phyloP scores from a whole-genome alignment of 2,329 filamentous ascomycete species.

The Colletotrichum theobromicola region DNA sequence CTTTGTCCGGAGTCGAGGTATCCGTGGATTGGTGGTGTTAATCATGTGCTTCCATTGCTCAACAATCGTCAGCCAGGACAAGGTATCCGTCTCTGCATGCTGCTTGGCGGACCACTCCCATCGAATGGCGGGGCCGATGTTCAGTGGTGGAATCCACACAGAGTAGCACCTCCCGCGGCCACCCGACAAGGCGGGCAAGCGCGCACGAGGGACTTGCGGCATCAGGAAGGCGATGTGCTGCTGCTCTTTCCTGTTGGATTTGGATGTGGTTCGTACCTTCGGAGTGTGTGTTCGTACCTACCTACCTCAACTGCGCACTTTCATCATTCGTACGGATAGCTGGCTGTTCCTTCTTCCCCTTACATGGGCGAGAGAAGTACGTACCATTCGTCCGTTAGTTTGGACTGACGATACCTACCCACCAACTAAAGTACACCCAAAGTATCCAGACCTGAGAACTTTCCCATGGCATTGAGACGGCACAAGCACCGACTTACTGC shows the following conservation, averaged over 20 bases:
- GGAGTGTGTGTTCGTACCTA: too few species aligned
- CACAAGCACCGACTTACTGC: background rate
- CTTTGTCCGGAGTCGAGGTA: slow-evolving; percentile 11
- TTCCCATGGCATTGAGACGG: background rate
- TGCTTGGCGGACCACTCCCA: slow-evolving; percentile 2
- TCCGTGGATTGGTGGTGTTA: background rate
- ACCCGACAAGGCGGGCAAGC: slow-evolving; percentile 13
- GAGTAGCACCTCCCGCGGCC: slow-evolving; percentile 2
- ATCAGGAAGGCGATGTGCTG: slow-evolving; percentile 9
- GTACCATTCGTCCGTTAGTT: background rate
- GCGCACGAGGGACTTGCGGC: slow-evolving; percentile 9
- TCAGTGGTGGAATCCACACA: slow-evolving; percentile 10
- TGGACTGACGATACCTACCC: background rate
- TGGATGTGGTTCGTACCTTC: background rate
- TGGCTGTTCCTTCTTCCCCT: too few species aligned
- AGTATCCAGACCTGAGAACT: too few species aligned
- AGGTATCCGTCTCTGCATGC: background rate
- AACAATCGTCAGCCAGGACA: slow-evolving; percentile 4
- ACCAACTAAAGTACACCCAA: too few species aligned
- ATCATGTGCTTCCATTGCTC: slow-evolving; percentile 20
- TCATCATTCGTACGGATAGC: too few species aligned
- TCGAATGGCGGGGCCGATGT: background rate
- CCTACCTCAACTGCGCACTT: too few species aligned
- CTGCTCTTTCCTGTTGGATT: background rate
- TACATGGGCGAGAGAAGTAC: background rate